Evolutionary conservation across 352 stramenopile genomes (phyloP).

Genomic region (Hyaloperonospora brassicae): DNA sequence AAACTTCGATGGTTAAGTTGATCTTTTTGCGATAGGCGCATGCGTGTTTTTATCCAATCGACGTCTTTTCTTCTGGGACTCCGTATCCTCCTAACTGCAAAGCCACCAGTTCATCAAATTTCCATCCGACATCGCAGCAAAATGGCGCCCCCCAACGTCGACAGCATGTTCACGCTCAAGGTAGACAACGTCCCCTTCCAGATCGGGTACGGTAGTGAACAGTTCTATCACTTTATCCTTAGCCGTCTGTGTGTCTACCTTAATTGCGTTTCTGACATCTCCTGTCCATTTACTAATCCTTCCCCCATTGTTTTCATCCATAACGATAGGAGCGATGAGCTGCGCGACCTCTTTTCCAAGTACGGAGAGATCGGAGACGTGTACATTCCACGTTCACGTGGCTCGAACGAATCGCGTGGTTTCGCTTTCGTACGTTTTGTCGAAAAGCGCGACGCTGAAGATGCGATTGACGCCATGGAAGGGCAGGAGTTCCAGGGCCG

Average conservation of each 20-base stretch:
- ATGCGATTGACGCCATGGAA: conserved; percentile 76
- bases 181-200: conserved; percentile 84
- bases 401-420: conserved; percentile 67
- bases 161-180: conserved; percentile 83
- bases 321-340: conserved; percentile 30
- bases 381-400: conserved; percentile 71
- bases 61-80: not conserved
- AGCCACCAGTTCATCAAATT: conserved; percentile 1
- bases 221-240: too few species aligned
- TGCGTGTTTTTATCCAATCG: not conserved
- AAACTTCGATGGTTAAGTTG: too few species aligned
- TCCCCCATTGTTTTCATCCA: not conserved
- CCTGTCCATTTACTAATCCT: too few species aligned
- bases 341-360: conserved; percentile 65
- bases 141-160: conserved; percentile 72
- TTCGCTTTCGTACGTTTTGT: conserved; percentile 87
- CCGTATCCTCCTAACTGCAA: conserved; percentile 1
- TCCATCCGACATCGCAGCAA: not conserved
- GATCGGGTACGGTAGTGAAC: conserved; percentile 37
- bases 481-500: conserved; percentile 64
- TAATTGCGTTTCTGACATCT: not conserved
- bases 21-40: too few species aligned
- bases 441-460: conserved; percentile 82
- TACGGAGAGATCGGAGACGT: conserved; percentile 75
- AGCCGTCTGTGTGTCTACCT: not conserved